Evolutionary conservation across 1,284 basidiomycete genomes (phyloP).

Genomic region (Ceratobasidium papillatum): DNA sequence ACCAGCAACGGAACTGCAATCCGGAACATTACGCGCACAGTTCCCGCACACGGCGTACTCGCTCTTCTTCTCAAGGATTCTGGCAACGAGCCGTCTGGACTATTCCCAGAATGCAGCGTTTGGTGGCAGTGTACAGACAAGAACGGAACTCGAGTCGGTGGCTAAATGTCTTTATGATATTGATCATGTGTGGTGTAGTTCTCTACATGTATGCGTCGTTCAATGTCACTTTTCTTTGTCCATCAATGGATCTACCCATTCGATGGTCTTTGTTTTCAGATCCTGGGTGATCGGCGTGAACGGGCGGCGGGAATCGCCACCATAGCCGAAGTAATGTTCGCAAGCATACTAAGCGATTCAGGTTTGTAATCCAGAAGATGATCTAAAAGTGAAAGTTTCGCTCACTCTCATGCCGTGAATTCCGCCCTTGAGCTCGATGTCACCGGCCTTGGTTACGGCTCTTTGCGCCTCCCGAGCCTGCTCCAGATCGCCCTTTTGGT

Average conservation of each 20-base stretch:
- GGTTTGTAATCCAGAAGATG: no score
- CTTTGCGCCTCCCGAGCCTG: conserved; percentile 44
- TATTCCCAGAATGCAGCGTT: conserved; percentile 48
- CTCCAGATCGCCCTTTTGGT: conserved; percentile 38
- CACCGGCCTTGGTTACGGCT: conserved; percentile 43
- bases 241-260: conserved; percentile 43
- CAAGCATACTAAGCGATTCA: conserved; percentile 42
- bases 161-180: conserved; percentile 16
- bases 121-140: conserved; percentile 47
- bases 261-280: conserved; percentile 39
- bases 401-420: conserved; percentile 46
- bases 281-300: conserved; percentile 39
- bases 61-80: conserved; percentile 70
- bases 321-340: conserved; percentile 46
- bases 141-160: conserved; percentile 47
- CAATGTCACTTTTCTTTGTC: conserved; percentile 38
- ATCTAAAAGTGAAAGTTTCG: background rate
- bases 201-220: background rate
- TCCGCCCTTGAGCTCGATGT: conserved; percentile 45
- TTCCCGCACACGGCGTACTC: conserved; percentile 74
- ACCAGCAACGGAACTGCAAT: conserved; percentile 72
- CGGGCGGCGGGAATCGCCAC: conserved; percentile 45
- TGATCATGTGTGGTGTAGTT: background rate
- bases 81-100: conserved; percentile 68
- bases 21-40: conserved; percentile 67